Conservation (phyloP, 805 yeast genomes). For the Lachancea kluyveri region DNA sequence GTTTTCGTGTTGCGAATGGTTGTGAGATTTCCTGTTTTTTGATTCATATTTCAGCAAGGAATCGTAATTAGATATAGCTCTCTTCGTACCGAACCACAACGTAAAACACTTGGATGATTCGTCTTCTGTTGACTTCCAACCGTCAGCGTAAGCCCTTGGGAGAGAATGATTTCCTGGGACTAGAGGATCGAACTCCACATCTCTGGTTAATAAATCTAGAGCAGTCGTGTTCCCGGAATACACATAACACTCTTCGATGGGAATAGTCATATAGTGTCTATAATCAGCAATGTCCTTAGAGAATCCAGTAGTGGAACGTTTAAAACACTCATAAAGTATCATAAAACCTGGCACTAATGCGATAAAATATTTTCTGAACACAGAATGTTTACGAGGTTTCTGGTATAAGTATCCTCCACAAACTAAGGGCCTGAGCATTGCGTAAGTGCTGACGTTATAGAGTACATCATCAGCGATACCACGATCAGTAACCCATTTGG, state of each 20-base stretch:
- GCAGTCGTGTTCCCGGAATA: slow-evolving; percentile 64
- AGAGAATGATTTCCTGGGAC: slow-evolving; percentile 51
- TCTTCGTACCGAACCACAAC: slow-evolving; percentile 71
- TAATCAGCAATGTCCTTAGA: slow-evolving; percentile 44
- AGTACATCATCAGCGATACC: slow-evolving; percentile 48
- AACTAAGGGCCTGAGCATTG: slow-evolving; percentile 55
- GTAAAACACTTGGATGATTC: slow-evolving; percentile 74
- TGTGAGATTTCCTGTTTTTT: too few species aligned
- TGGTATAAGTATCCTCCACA: slow-evolving; percentile 63
- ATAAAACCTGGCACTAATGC: slow-evolving; percentile 67
- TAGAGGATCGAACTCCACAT: slow-evolving; percentile 38
- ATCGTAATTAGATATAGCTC: slow-evolving; percentile 33
- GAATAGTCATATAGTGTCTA: slow-evolving; percentile 49
- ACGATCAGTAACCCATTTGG: slow-evolving; percentile 50
- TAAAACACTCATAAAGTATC: slow-evolving; percentile 46
- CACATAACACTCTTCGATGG: slow-evolving; percentile 63
- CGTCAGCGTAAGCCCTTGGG: slow-evolving; percentile 75
- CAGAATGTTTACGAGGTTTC: slow-evolving; percentile 62
- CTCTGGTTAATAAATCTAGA: slow-evolving; percentile 46
- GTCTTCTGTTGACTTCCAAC: slow-evolving; percentile 78
- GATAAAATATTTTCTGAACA: slow-evolving; percentile 55
- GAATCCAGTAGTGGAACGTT: slow-evolving; percentile 41
- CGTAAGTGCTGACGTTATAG: slow-evolving; percentile 49
- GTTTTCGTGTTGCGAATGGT: too few species aligned
- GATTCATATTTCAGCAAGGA: slow-evolving; percentile 1